These are phyloP conservation scores for Taphrina pruni DNA, from an alignment of 1,139 yeast species.

Conservation along the genomic window DNA sequence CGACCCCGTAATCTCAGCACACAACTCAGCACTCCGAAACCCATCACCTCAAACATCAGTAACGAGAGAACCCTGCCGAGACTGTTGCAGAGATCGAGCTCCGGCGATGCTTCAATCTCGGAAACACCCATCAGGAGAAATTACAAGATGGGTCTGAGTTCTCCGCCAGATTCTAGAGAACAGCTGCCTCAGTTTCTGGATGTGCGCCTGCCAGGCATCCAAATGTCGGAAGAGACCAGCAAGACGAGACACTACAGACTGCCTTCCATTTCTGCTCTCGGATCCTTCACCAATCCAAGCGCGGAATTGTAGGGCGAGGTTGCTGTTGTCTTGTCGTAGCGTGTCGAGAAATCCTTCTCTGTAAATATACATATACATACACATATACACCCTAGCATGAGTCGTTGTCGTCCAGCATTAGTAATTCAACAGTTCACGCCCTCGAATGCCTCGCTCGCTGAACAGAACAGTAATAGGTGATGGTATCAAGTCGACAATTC, in stretches of 20 bases:
- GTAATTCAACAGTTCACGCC: too few relatives aligned
- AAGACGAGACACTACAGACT: neutral
- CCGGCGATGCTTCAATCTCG: conserved; percentile 25
- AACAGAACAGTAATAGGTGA: neutral
- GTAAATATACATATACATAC: neutral
- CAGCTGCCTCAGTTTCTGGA: conserved; percentile 13
- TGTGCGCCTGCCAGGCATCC: conserved; percentile 19
- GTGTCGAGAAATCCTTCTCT: neutral
- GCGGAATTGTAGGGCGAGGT: too few relatives aligned
- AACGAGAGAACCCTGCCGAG: conserved; percentile 20
- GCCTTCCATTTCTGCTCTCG: conserved; percentile 23
- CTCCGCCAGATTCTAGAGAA: conserved; percentile 16
- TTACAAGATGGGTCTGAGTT: conserved; percentile 9
- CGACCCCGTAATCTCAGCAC: conserved; percentile 5
- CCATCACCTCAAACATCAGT: conserved; percentile 17
- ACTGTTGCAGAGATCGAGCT: conserved; percentile 27
- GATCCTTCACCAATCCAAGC: neutral
- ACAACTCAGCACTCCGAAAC: conserved; percentile 17
- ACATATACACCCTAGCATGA: neutral
- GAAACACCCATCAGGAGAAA: conserved; percentile 27
- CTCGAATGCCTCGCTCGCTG: too few relatives aligned
- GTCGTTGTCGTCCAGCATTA: neutral
- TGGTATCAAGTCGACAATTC: neutral
- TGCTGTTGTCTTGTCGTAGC: too few relatives aligned
- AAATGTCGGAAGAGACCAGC: neutral